Percentiles rank a stretch among this genome's conserved stretches.
Conservation (phyloP, 805 yeast species). For the Lipomyces yamanashiensis region DNA sequence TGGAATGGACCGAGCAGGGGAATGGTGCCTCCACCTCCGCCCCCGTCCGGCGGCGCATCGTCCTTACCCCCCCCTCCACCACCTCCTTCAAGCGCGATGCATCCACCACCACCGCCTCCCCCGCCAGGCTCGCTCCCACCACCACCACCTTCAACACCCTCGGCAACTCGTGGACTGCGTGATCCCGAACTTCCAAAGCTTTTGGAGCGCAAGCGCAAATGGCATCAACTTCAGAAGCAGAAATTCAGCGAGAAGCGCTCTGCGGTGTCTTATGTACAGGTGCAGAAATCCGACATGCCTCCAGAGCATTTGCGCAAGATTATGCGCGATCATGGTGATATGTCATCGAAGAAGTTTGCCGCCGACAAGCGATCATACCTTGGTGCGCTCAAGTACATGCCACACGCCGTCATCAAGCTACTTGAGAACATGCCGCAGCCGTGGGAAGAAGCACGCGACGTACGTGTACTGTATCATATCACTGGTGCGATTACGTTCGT, state of each 20-base stretch:
- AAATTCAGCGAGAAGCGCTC: constrained; percentile 52
- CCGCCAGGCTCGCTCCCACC: constrained; percentile 30
- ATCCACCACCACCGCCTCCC: constrained; percentile 42
- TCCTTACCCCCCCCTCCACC: constrained; percentile 44
- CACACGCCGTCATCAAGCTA: constrained; percentile 88
- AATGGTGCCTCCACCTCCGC: constrained; percentile 24
- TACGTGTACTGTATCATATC: constrained; percentile 83
- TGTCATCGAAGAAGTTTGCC: constrained; percentile 76
- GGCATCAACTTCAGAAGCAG: constrained; percentile 67
- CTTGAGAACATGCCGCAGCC: constrained; percentile 98
- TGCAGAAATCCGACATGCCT: constrained; percentile 81
- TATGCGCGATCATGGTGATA: constrained; percentile 80
- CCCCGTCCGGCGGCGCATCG: constrained; percentile 18
- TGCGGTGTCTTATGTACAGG: constrained; percentile 57
- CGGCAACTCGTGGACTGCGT: constrained; percentile 35
- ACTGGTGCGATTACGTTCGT: constrained; percentile 96
- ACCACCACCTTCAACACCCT: constrained; percentile 39
- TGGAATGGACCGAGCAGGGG: constrained; percentile 26
- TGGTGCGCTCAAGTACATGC: constrained; percentile 92
- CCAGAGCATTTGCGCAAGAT: constrained; percentile 90
- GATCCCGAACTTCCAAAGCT: constrained; percentile 44
- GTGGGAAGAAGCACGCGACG: constrained; percentile 89
- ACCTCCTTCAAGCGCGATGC: constrained; percentile 39
- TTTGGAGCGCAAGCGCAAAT: constrained; percentile 55
- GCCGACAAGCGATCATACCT: constrained; percentile 84